Base-by-base conservation (phyloP, 441 rosid genomes). In the Arabidopsis hybrid region DNA sequence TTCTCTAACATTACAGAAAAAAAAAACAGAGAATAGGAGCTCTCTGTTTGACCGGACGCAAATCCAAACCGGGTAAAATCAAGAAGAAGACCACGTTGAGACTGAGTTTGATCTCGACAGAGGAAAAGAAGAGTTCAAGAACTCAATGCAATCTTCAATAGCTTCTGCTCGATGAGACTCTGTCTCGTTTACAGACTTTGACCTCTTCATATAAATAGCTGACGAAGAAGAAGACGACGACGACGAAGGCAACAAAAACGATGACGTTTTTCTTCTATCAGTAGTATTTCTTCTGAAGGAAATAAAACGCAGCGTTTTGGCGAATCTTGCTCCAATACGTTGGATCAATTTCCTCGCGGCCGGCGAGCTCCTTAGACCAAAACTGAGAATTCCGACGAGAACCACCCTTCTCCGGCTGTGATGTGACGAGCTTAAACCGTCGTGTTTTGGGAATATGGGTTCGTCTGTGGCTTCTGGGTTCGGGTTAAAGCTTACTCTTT, bases 131-230 rank as follows among this genome's bases (percentile, higher is more conserved):
- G 96, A 89, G 67, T 95, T 95, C 65, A 95, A 83, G 88, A 92
- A 95, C 84, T 89, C 88, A 60, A 95, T 95, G 81, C 98, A 95
- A 53, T 95, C 99, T 77, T 91, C 92, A 9, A 95, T 82, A 32
- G 93, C 99, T 83, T 95, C 96, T 53, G 92, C 96, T 79, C 93
- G 59, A 34, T 91, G 99, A 11, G 95, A 87, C 69, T 95, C 98
- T 21, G 91, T 78, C n/a, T 91, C 98, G 12, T 80, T 87, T 18
- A 89, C 62, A 17, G 96, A 91, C 68, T 90, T 82, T 47, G 98
- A 91, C 84, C 97, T 89, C 26, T 81, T 67, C 82, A 95, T 71
- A 40, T 78, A 76, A 32, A 87, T 77, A 0, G 93, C 73, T 0
- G 93, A 81, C 13, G 90, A 82, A 64, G 87, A 86, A 7, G 80